Percentiles rank a stretch among this genome's conserved stretches.
Conservation (phyloP, 1,284 basidiomycete genomes). For the Chiua sp. region DNA sequence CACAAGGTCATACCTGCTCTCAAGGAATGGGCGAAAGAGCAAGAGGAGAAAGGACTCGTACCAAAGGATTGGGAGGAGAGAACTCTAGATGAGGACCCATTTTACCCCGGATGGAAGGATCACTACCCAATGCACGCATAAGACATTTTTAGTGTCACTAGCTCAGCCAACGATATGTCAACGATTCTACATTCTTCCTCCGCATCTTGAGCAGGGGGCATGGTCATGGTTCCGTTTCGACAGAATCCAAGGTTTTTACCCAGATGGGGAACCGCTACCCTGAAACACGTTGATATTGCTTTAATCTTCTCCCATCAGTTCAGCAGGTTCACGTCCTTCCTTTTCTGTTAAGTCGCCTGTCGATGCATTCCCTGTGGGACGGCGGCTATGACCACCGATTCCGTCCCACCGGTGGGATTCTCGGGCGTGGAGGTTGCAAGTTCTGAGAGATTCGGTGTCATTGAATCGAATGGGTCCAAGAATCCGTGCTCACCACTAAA, state of each 20-base stretch:
- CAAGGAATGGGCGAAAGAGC: constrained; percentile 49
- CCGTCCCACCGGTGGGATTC: constrained; percentile 28
- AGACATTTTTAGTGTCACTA: not conserved
- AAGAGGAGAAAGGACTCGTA: constrained; percentile 50
- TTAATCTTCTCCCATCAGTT: constrained; percentile 68
- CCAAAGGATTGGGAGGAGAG: constrained; percentile 51
- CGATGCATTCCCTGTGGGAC: constrained; percentile 23
- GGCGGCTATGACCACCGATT: constrained; percentile 27
- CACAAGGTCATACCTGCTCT: constrained; percentile 52
- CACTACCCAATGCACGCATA: constrained; percentile 25
- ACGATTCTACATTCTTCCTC: not conserved
- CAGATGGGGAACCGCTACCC: constrained; percentile 42
- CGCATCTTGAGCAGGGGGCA: not conserved
- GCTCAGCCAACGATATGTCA: not conserved
- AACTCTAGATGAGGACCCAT: constrained; percentile 55
- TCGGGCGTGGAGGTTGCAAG: constrained; percentile 51
- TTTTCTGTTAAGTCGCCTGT: constrained; percentile 64
- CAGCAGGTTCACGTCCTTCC: constrained; percentile 81
- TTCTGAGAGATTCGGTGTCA: constrained; percentile 41
- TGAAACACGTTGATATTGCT: constrained; percentile 1
- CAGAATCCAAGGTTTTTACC: constrained; percentile 24
- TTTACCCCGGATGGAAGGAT: constrained; percentile 50
- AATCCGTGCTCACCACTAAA: constrained; percentile 59
- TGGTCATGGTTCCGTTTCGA: no score
- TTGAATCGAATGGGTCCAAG: constrained; percentile 1